Evolutionary conservation across 2,329 filamentous ascomycete species (phyloP), one percentile per base, ranked within the genome.

Genomic region (Botrytis aclada): DNA sequence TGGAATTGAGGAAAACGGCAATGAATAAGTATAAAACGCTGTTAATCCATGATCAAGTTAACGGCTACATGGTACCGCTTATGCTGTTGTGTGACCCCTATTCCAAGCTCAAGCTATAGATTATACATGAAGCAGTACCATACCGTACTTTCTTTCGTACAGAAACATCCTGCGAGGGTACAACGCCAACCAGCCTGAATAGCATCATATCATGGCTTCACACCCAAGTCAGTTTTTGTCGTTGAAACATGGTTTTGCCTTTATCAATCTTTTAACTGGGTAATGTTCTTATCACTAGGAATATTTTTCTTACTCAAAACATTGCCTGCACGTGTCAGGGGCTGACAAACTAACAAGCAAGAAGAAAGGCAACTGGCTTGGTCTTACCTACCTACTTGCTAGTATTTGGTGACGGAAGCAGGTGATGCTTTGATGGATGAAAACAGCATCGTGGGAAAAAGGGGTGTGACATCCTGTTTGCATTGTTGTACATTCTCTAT

Each of bases 391-490:
- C 61, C 56, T 22, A 14, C 29, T 20, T 34, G 39, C 47, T 18
- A 45, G 62, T 25, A 65, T 22, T 10, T 65, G 43, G 22, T 63
- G 61, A 63, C n/a, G 37, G 61, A 39, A 39, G 34, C 58, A 63
- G 61, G 61, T 63, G 61, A n/a, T 60, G 56, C 34, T 7, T 25
- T 39, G 32, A 34, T 45, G 39, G n/a, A 32, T 64, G 61, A 64
- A 45, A 64, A 64, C 61, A 22, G 20, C n/a, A 32, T 45, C 43
- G 7, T 29, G 51, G n/a, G 3, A 32, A 66, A 66, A 18, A 66
- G 63, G 63, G 63, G 63, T 66, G 63, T 66, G 43, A 66, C 63
- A 66, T 51, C 43, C 47, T 45, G 9, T 65, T 65, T 65, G 62
- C 62, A 65, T 47, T 65, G 62, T 65, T 47, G 62, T 47, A 65